Evolutionary conservation across 305 asterid genomes (phyloP).

Genomic region (Solanum aculeatissimum): DNA sequence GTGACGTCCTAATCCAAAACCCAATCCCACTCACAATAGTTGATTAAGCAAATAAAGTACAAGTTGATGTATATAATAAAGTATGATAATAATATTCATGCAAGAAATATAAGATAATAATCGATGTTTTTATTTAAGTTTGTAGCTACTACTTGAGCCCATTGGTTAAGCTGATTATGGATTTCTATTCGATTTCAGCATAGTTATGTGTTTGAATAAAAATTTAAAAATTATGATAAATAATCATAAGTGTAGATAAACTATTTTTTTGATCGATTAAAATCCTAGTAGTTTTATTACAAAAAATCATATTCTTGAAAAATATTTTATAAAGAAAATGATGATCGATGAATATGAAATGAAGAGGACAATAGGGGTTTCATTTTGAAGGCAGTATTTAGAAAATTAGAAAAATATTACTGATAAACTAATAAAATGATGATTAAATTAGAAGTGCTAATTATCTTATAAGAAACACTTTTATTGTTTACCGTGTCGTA

Average conservation of each 20-base stretch:
- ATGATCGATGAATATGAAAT: neutral
- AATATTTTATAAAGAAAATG: neutral
- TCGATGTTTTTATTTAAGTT: neutral
- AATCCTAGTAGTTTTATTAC: neutral
- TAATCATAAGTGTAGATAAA: no score
- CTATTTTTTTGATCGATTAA: no score
- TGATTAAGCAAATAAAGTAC: conserved; percentile 1
- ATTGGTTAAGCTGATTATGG: neutral
- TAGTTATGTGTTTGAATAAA: neutral
- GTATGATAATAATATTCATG: neutral
- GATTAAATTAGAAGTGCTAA: neutral
- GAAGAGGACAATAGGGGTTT: neutral
- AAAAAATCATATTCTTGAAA: neutral
- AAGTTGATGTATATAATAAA: neutral
- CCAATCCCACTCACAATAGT: conserved; percentile 35
- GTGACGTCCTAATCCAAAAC: conserved; percentile 23
- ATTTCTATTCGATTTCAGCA: neutral
- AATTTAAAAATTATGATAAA: neutral
- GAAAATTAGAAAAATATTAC: neutral
- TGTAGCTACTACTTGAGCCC: neutral
- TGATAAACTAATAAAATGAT: neutral
- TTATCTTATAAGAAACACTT: neutral
- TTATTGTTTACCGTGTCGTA: neutral
- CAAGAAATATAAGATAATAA: neutral
- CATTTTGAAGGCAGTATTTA: neutral